Conservation (phyloP, 768 basidiomycete genomes). For the Suillus variegatus region DNA sequence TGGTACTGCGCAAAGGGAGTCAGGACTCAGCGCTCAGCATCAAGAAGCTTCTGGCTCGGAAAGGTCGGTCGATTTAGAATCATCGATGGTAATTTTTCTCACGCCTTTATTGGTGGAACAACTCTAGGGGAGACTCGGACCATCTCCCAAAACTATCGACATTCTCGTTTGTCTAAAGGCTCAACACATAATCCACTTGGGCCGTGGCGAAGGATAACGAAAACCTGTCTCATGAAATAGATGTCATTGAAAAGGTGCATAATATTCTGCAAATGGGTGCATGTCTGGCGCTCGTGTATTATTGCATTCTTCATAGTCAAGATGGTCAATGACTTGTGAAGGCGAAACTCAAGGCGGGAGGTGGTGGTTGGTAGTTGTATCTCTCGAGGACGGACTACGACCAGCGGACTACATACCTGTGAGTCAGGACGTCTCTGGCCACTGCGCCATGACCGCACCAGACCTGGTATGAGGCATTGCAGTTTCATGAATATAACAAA, state of each 20-base stretch:
- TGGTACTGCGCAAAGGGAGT: background rate
- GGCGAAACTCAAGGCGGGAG: background rate
- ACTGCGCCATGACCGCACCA: background rate
- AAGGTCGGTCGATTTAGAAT: too few species aligned
- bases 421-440: background rate
- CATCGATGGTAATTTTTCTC: background rate
- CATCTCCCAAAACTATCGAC: slow-evolving; percentile 51
- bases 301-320: slow-evolving; percentile 38
- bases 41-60: too few species aligned
- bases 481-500: slow-evolving; percentile 41
- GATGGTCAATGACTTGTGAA: slow-evolving; percentile 38
- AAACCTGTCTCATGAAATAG: slow-evolving; percentile 37
- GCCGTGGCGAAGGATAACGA: slow-evolving; percentile 18
- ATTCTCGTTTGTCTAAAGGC: slow-evolving; percentile 45
- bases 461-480: slow-evolving; percentile 39
- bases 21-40: background rate
- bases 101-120: background rate
- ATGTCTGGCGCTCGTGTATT: slow-evolving; percentile 4
- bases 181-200: slow-evolving; percentile 42
- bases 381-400: background rate
- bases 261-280: background rate
- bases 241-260: slow-evolving; percentile 57
- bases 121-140: slow-evolving; percentile 8
- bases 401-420: background rate
- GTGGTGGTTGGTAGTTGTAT: background rate